Base-by-base conservation (phyloP, 345 rosid species). In the Salix suchowensis region DNA sequence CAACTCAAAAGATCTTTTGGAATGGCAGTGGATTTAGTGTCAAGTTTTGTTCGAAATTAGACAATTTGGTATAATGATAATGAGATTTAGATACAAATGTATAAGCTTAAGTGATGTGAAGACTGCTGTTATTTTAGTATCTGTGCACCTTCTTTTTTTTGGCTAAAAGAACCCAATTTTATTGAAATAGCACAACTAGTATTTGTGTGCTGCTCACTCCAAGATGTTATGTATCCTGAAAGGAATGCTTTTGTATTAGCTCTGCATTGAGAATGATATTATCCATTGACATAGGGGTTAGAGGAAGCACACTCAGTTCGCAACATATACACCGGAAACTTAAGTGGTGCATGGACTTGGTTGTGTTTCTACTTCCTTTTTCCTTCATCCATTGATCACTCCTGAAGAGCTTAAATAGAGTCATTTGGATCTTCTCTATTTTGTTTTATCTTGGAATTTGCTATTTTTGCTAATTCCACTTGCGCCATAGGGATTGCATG, bases 401-500 rank as follows among this genome's bases (percentile, higher is more conserved):
- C 60, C 36, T 30, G 19, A 2, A 8, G 62, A 23, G 64, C 64
- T 23, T 23, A 1, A 10, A n/a, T 10, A 18, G 28, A 26, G 52
- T 16, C 24, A 2, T 44, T 28, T 64, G 15, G 52, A 30, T 40
- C 40, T 74, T 74, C 28, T 13, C 18, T 42, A 11, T 37, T 18
- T 24, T n/a, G 37, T 58, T 46, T 28, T n/a, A 62, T 73, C 48
- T 1, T 61, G 19, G 10, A 23, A 26, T 62, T 30, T 36, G 5
- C 26, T 42, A 42, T 40, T 40, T 34, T 44, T 69, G 42, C 71
- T 23, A 7, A 39, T 37, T 39, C 14, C 48, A 13, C 66, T 19
- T 46, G 16, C 73, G 7, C 30, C 50, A 36, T 40, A 96, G 99
- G 99, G 98, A 96, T 79, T 96, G 98, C 87, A 83, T 96, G 97